phyloP scores from a whole-genome alignment of 2,329 filamentous ascomycete genomes.

The Passalora sequoiae region DNA sequence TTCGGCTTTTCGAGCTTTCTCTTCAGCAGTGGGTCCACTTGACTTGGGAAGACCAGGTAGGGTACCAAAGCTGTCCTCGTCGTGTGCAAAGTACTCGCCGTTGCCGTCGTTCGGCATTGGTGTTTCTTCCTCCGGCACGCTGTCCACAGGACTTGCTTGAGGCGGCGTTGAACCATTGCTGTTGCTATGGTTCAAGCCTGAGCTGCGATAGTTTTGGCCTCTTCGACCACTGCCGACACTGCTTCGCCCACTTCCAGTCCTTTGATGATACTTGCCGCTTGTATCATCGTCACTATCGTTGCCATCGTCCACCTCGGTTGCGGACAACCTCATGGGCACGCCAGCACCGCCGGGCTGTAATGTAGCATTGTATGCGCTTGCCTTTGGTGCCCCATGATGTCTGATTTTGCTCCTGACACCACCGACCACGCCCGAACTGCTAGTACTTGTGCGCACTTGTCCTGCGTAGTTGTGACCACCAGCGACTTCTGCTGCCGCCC shows the following conservation, averaged over 20 bases:
- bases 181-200: constrained; percentile 33
- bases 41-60: constrained; percentile 49
- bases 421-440: constrained; percentile 35
- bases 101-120: constrained; percentile 39
- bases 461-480: constrained; percentile 47
- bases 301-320: constrained; percentile 89
- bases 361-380: constrained; percentile 72
- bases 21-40: constrained; percentile 30
- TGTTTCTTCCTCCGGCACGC: constrained; percentile 44
- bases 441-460: constrained; percentile 27
- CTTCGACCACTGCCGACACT: constrained; percentile 47
- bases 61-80: constrained; percentile 52
- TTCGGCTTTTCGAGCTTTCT: constrained; percentile 51
- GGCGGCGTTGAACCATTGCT: constrained; percentile 52
- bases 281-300: constrained; percentile 67
- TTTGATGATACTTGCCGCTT: constrained; percentile 54
- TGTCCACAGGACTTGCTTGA: constrained; percentile 36
- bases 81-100: constrained; percentile 41
- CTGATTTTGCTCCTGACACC: constrained; percentile 78
- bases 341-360: constrained; percentile 68
- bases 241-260: constrained; percentile 69
- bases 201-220: constrained; percentile 34
- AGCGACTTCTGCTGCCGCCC: constrained; percentile 77
- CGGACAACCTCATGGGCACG: constrained; percentile 84
- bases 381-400: constrained; percentile 75